A percentile compares a stretch with the other conserved stretches of the same genome.
Conservation (phyloP, 2,329 filamentous ascomycete genomes). For the Epichloe elymi region DNA sequence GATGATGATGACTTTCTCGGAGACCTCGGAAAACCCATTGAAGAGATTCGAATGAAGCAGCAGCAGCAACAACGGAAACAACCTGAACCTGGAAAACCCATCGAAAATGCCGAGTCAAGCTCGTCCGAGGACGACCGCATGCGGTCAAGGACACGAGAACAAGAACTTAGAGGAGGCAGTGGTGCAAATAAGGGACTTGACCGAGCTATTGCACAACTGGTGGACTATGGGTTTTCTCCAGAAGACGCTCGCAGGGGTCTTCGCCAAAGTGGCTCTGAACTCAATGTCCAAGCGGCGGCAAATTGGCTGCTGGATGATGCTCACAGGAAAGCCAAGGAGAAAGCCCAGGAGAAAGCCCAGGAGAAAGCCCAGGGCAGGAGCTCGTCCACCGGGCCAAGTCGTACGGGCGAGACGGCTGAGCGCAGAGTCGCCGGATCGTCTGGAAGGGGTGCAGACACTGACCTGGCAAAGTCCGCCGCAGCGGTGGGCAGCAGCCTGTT, state of each 20-base stretch:
- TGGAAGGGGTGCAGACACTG: slow-evolving; percentile 47
- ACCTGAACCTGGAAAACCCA: slow-evolving; percentile 41
- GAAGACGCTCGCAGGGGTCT: slow-evolving; percentile 75
- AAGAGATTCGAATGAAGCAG: slow-evolving; percentile 37
- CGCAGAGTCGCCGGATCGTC: slow-evolving; percentile 28
- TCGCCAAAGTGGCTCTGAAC: slow-evolving; percentile 63
- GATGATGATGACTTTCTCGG: slow-evolving; percentile 55
- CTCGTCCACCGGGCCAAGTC: slow-evolving; percentile 14
- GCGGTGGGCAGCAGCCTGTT: slow-evolving; percentile 73
- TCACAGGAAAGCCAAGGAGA: slow-evolving; percentile 68
- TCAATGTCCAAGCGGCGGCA: slow-evolving; percentile 75
- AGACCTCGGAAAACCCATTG: slow-evolving; percentile 50
- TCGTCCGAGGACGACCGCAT: slow-evolving; percentile 29
- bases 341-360: slow-evolving; percentile 50
- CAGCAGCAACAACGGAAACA: slow-evolving; percentile 17
- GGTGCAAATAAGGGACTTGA: slow-evolving; percentile 40
- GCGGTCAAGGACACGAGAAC: slow-evolving; percentile 8
- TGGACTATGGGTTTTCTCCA: slow-evolving; percentile 87
- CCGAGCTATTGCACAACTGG: slow-evolving; percentile 70
- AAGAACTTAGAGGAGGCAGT: slow-evolving; percentile 11
- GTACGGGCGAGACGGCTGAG: background rate
- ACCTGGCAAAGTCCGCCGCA: slow-evolving; percentile 68
- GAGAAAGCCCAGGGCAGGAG: slow-evolving; percentile 50
- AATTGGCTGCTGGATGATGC: slow-evolving; percentile 86
- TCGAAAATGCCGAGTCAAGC: slow-evolving; percentile 35